These are phyloP conservation scores for Hebeloma cylindrosporum DNA, from an alignment of 768 basidiomycete genomes.

Conservation along the genomic window DNA sequence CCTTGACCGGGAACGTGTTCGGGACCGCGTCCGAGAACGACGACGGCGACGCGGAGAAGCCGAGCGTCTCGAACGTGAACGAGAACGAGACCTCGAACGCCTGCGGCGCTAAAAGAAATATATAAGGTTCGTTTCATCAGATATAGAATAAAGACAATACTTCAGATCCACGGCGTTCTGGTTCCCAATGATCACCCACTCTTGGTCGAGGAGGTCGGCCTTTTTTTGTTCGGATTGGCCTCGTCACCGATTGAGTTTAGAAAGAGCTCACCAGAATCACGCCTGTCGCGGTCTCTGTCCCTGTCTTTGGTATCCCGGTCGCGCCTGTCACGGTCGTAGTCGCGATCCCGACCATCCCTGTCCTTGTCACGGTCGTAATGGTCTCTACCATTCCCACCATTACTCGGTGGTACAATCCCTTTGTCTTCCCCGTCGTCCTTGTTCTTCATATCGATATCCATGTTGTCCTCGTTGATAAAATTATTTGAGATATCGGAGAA, in stretches of 20 bases:
- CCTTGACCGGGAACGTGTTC: conserved; percentile 59
- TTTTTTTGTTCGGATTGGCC: neutral
- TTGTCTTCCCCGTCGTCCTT: conserved; percentile 77
- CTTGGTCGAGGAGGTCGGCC: conserved; percentile 38
- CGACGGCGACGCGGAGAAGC: conserved; percentile 63
- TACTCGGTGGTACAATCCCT: conserved; percentile 36
- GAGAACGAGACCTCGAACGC: conserved; percentile 56
- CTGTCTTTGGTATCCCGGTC: conserved; percentile 36
- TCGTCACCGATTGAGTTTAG: conserved; percentile 6
- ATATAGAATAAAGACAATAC: conserved; percentile 21
- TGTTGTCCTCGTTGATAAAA: conserved; percentile 25
- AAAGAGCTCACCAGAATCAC: conserved; percentile 54
- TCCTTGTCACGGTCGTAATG: conserved; percentile 41
- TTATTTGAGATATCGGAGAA: conserved; percentile 2
- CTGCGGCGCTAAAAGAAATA: conserved; percentile 52
- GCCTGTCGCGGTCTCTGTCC: conserved; percentile 45
- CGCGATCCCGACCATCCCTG: conserved; percentile 45
- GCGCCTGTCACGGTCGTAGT: conserved; percentile 45
- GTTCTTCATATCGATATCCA: conserved; percentile 83
- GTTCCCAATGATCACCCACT: conserved; percentile 81
- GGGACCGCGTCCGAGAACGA: conserved; percentile 42
- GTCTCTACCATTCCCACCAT: conserved; percentile 37
- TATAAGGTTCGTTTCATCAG: conserved; percentile 3
- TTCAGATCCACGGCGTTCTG: conserved; percentile 72
- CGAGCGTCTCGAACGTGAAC: conserved; percentile 72